Conservation (phyloP, 176 grass and related monocot genomes). For the Sorghum bicolor region Sorghum_bicolor_NCBIv3 NC_012877.2:58494501-58495000, state of each 20-base stretch:
- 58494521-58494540: conserved; percentile 43
- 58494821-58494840: not conserved
- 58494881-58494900: too few species aligned
- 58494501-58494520: conserved; percentile 39
- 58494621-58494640: conserved; percentile 40
- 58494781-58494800: not conserved
- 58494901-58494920: too few species aligned
- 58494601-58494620: conserved; percentile 58
- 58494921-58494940: too few species aligned
- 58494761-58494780: not conserved
- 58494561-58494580: conserved; percentile 49
- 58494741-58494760: not conserved
- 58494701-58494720: not conserved
- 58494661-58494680: not conserved
- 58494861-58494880: too few species aligned
- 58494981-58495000: too few species aligned
- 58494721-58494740: not conserved
- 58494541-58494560: conserved; percentile 67
- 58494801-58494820: too few species aligned
- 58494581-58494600: conserved; percentile 47
- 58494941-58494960: too few species aligned
- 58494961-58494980: too few species aligned
- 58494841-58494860: too few species aligned
- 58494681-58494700: not conserved
- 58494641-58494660: conserved; percentile 38